Percentiles rank a stretch among this genome's conserved stretches.
These are phyloP conservation scores for Thielaviopsis populi DNA, from an alignment of 2,329 filamentous ascomycete genomes.

Conservation along the genomic window DNA sequence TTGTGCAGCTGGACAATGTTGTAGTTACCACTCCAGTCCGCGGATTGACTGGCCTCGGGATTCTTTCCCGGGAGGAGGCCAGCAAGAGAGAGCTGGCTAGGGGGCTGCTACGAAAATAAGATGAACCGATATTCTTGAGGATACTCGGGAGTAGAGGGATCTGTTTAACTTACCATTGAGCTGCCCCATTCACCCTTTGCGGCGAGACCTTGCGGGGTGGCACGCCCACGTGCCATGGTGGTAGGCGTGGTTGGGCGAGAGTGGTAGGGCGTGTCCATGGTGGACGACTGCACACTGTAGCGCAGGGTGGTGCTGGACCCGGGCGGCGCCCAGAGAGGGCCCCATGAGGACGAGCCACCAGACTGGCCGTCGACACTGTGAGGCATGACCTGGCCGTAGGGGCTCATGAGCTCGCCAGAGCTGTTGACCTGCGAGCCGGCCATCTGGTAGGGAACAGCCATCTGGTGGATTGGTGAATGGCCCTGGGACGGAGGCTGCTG, in stretches of 20 bases:
- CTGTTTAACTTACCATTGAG: constrained; percentile 20
- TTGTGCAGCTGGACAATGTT: constrained; percentile 28
- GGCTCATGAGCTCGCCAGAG: constrained; percentile 12
- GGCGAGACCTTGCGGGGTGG: constrained; percentile 20
- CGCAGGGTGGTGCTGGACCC: constrained; percentile 14
- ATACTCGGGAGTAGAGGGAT: no score
- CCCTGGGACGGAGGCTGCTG: constrained; percentile 20
- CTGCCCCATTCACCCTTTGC: constrained; percentile 19
- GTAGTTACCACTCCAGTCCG: constrained; percentile 12
- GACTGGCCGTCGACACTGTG: constrained; percentile 9
- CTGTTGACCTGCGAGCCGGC: constrained; percentile 11
- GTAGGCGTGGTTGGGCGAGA: constrained; percentile 23
- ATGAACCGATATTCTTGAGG: constrained; percentile 1
- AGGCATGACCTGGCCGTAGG: constrained; percentile 11
- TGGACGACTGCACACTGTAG: constrained; percentile 16
- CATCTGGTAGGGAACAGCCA: constrained; percentile 5
- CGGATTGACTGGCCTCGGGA: constrained; percentile 18
- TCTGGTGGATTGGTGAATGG: constrained; percentile 18
- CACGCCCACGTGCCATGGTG: constrained; percentile 22
- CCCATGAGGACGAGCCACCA: constrained; percentile 13
- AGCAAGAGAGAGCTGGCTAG: constrained; percentile 30
- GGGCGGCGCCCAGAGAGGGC: constrained; percentile 12
- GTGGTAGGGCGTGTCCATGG: constrained; percentile 18
- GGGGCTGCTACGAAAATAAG: constrained; percentile 23
- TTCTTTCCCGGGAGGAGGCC: constrained; percentile 26